phyloP scores from a whole-genome alignment of 208 protist genomes.

The Porcisia deanei region DNA sequence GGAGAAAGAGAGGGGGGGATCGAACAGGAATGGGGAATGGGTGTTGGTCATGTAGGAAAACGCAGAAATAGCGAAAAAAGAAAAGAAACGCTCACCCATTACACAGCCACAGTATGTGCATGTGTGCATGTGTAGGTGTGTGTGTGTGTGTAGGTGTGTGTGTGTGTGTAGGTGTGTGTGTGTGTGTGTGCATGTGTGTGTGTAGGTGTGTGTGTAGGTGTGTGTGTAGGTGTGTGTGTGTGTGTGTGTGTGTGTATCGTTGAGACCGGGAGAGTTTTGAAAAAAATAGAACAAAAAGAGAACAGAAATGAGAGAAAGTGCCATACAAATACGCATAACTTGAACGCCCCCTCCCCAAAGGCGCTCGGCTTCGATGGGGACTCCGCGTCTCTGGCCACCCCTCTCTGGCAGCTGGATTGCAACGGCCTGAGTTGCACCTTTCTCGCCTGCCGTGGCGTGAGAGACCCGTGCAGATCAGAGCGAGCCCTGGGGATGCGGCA shows the following conservation, averaged over 20 bases:
- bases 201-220: no score
- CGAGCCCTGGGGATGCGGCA: neutral
- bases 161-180: no score
- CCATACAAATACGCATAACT: no score
- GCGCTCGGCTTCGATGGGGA: neutral
- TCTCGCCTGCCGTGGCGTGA: neutral
- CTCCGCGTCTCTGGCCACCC: neutral
- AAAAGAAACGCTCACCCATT: neutral
- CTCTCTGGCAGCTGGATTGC: neutral
- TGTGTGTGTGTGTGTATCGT: no score
- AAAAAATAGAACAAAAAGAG: no score
- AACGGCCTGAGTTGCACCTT: neutral
- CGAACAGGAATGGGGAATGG: neutral
- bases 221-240: no score
- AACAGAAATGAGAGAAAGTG: no score
- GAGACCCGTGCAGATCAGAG: neutral
- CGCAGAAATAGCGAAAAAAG: neutral
- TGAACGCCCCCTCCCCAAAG: no score
- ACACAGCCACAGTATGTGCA: neutral
- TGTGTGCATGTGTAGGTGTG: slow-evolving; percentile 20
- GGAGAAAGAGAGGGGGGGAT: neutral
- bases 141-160: neutral
- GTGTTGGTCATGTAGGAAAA: neutral
- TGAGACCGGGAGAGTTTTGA: no score
- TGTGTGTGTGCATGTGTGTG: no score